phyloP scores from a whole-genome alignment of 306 rosid genomes.

The Fagus crenata region DNA sequence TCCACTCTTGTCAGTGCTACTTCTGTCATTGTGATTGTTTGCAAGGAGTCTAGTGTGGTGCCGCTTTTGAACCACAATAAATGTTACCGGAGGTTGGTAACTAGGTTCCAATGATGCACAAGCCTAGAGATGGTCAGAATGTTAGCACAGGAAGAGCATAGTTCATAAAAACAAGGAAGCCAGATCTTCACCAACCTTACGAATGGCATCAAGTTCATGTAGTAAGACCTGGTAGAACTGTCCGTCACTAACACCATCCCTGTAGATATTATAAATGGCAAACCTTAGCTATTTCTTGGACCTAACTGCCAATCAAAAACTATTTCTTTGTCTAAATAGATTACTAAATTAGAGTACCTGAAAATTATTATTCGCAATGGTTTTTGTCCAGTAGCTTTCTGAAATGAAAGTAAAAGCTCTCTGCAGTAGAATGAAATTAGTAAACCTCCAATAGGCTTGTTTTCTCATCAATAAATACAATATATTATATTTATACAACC shows the following conservation, averaged over 20 bases:
- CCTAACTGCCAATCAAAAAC: not conserved
- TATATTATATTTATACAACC: not conserved
- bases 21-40: conserved; percentile 55
- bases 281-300: conserved; percentile 5
- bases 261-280: conserved; percentile 20
- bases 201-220: conserved; percentile 73
- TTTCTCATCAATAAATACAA: conserved; percentile 14
- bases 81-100: conserved; percentile 84
- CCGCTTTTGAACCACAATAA: conserved; percentile 79
- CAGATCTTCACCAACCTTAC: conserved; percentile 43
- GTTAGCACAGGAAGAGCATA: conserved; percentile 1
- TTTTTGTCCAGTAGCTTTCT: conserved; percentile 57
- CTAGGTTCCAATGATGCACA: conserved; percentile 75
- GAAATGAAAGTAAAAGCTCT: conserved; percentile 55
- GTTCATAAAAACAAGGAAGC: not conserved
- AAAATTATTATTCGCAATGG: conserved; percentile 51
- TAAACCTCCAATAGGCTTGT: conserved; percentile 5
- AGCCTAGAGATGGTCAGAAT: conserved; percentile 46
- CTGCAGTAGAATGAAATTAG: conserved; percentile 34
- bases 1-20: conserved; percentile 63
- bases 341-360: conserved; percentile 33
- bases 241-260: conserved; percentile 77
- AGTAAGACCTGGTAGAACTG: conserved; percentile 80
- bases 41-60: conserved; percentile 74
- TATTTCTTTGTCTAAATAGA: not conserved